These are phyloP conservation scores for Quercus suber DNA, from an alignment of 306 rosid species.

Conservation along the genomic window DNA sequence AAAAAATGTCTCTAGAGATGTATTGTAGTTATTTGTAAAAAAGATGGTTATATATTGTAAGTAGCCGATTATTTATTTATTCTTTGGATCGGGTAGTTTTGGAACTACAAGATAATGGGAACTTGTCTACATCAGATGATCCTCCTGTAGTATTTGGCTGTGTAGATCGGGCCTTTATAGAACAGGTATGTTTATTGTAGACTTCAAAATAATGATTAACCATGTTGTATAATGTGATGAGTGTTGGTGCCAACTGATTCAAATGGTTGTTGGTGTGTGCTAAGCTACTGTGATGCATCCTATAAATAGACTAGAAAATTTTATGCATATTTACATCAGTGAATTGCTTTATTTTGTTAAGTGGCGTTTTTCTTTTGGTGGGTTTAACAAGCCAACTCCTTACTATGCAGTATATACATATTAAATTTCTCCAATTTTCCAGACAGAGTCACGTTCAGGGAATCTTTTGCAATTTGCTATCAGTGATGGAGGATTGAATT, in stretches of 20 bases:
- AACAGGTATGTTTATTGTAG: slow-evolving; percentile 51
- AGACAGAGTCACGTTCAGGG: slow-evolving; percentile 69
- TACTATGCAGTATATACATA: not conserved
- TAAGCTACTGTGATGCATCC: not conserved
- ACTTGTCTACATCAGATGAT: slow-evolving; percentile 73
- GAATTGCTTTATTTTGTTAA: not conserved
- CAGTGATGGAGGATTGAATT: slow-evolving; percentile 66
- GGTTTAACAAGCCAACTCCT: not conserved
- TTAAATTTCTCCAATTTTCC: slow-evolving; percentile 28
- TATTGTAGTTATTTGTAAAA: not conserved
- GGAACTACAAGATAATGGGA: slow-evolving; percentile 84
- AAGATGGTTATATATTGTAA: not conserved
- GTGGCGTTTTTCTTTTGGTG: not conserved
- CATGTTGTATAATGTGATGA: slow-evolving; percentile 1
- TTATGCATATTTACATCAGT: not conserved
- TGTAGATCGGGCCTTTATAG: slow-evolving; percentile 54
- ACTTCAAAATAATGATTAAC: no score
- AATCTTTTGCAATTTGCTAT: slow-evolving; percentile 71
- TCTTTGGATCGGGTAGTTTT: slow-evolving; percentile 58
- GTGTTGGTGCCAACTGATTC: slow-evolving; percentile 9
- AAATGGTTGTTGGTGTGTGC: not conserved
- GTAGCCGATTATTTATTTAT: slow-evolving; percentile 1
- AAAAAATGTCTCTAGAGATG: no score
- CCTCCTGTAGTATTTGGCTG: slow-evolving; percentile 69
- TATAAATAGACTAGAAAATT: slow-evolving; percentile 8